Evolutionary conservation across 2,329 filamentous ascomycete genomes (phyloP), one percentile per base, ranked within the genome.

Genomic region (Trichoderma semiorbis): DNA sequence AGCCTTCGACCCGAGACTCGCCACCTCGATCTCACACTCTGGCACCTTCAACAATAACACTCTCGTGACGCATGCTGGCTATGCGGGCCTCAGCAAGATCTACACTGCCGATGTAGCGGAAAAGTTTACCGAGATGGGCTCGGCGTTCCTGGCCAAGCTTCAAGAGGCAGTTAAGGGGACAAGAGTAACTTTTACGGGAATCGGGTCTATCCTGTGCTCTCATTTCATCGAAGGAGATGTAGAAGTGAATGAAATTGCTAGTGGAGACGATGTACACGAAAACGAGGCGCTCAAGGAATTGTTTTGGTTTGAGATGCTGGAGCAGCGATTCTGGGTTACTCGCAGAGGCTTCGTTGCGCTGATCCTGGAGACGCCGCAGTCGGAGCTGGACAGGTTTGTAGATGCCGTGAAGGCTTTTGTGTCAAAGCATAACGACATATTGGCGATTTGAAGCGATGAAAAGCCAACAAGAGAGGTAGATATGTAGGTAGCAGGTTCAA

Each of bases 1-100:
- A 0, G 77, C 86, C 7, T 91, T 87, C 75, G 86, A 89, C 74
- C 87, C 87, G 11, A 77, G 84, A 12, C 76, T 78, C 1, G 72
- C 78, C 1, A 80, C 77, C 1, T 78, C 79, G 0, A 79, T 89
- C 12, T 77, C 82, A 0, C 89, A 92, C 75, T 87, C 89, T 0
- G 90, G 90, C 2, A 92, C 90, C 0, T 92, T 91, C 78, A 91
- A 92, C 78, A 92, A 93, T 77, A 92, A 92, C 77, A 80, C 80
- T 0, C 79, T 91, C 7, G 86, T 86, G 2, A 92, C 91, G 84
- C 81, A 83, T 28, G 86, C 87, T 8, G 90, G 89, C 4, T 73
- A 83, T 65, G 79, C 78, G 5, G 83, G 80, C 0, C 76, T 84
- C 6, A 78, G 77, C 3, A 75, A 79, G 39, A 71, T 84, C 1